Percentiles rank a stretch among this genome's conserved stretches.
Conservation (phyloP, 208 protist species). For the Entamoeba moshkovskii region DNA sequence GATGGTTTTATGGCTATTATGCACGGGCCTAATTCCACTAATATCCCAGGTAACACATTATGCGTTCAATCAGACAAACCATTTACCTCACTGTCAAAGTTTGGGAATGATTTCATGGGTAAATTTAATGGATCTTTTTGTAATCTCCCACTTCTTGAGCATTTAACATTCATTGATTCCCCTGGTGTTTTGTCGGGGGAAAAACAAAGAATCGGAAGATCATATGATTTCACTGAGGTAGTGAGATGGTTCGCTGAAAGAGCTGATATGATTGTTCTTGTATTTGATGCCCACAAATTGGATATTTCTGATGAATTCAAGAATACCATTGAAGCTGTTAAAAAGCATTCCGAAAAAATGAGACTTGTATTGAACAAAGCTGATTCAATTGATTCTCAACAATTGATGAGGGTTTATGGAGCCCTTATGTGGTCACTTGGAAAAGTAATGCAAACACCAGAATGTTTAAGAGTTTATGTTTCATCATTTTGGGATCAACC, state of each 20-base stretch:
- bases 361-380: conserved; percentile 86
- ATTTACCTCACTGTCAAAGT: background rate
- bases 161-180: conserved; percentile 76
- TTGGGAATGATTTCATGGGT: conserved; percentile 52
- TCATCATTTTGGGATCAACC: conserved; percentile 80
- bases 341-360: conserved; percentile 57
- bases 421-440: conserved; percentile 79
- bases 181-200: conserved; percentile 72
- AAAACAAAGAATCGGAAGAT: conserved; percentile 59
- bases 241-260: conserved; percentile 71
- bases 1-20: conserved; percentile 17
- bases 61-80: background rate
- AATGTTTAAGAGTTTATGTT: conserved; percentile 79
- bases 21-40: background rate
- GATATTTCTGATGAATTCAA: conserved; percentile 64
- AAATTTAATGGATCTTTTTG: conserved; percentile 56
- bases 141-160: conserved; percentile 62
- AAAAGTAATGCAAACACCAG: conserved; percentile 71
- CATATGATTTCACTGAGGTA: conserved; percentile 52
- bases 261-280: conserved; percentile 74
- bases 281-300: conserved; percentile 91
- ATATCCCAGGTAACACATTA: conserved; percentile 13
- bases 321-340: conserved; percentile 41
- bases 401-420: conserved; percentile 84
- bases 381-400: conserved; percentile 67